phyloP scores from a whole-genome alignment of 495 filamentous ascomycete genomes.

The Aspergillus avenaceus region DNA sequence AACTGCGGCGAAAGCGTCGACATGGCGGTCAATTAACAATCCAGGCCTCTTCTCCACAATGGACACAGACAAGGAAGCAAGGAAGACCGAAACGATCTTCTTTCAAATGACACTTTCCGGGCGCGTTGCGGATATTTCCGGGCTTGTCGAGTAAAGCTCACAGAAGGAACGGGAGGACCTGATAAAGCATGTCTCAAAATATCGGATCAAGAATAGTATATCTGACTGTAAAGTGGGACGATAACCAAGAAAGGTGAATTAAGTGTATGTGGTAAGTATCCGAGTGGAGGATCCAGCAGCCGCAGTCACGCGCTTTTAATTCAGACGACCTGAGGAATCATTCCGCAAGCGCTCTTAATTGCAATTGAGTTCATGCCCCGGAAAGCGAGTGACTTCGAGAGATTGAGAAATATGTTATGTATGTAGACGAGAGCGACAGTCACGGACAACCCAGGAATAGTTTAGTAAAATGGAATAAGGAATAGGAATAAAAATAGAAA shows the following conservation, averaged over 20 bases:
- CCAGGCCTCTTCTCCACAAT: no score
- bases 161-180: background rate
- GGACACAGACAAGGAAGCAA: no score
- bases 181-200: background rate
- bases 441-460: no score
- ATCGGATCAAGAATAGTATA: background rate
- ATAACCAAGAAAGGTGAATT: background rate
- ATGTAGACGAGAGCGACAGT: no score
- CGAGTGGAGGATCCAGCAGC: background rate
- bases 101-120: background rate
- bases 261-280: background rate
- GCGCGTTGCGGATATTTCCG: background rate
- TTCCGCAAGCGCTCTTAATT: background rate
- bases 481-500: no score
- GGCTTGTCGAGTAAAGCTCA: background rate
- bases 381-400: background rate
- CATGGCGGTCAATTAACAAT: constrained; percentile 9
- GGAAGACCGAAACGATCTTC: no score
- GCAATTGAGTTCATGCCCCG: background rate
- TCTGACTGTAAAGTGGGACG: background rate
- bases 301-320: background rate
- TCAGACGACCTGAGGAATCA: background rate
- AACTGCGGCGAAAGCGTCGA: constrained; percentile 27
- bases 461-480: no score
- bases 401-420: no score